phyloP scores from a whole-genome alignment of 2,329 filamentous ascomycete genomes.

The Eutypa lata region DNA sequence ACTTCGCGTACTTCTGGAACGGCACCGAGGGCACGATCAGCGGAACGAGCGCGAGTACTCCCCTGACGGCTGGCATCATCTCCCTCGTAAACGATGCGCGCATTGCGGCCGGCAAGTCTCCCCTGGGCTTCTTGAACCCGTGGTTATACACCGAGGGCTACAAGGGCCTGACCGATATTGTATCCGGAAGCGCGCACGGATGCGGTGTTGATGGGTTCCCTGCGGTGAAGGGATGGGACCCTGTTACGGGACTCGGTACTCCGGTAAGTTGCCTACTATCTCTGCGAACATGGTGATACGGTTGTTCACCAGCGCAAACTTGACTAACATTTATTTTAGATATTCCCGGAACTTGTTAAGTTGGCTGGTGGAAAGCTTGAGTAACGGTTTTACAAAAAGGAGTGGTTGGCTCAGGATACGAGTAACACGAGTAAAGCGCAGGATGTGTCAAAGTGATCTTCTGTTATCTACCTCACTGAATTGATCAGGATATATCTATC shows the following conservation, averaged over 20 bases:
- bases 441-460: too few species aligned
- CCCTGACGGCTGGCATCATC: constrained; percentile 54
- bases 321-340: too few species aligned
- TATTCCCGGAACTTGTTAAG: constrained; percentile 25
- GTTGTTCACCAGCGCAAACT: too few species aligned
- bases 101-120: constrained; percentile 43
- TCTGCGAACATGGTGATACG: too few species aligned
- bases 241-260: constrained; percentile 34
- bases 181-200: constrained; percentile 33
- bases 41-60: constrained; percentile 54
- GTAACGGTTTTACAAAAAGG: constrained; percentile 1
- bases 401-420: too few species aligned
- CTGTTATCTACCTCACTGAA: too few species aligned
- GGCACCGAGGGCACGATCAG: constrained; percentile 34
- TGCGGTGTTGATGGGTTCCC: constrained; percentile 31
- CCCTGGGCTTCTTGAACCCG: constrained; percentile 42
- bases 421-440: too few species aligned
- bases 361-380: constrained; percentile 19
- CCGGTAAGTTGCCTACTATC: constrained; percentile 14
- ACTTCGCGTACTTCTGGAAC: constrained; percentile 32
- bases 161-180: constrained; percentile 38
- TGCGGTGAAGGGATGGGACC: constrained; percentile 31
- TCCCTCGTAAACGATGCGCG: constrained; percentile 61
- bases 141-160: constrained; percentile 35
- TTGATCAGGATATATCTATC: too few species aligned